Evolutionary conservation across 2,329 filamentous ascomycete species (phyloP), one percentile per base, ranked within the genome.

Genomic region (Scedosporium boydii): DNA sequence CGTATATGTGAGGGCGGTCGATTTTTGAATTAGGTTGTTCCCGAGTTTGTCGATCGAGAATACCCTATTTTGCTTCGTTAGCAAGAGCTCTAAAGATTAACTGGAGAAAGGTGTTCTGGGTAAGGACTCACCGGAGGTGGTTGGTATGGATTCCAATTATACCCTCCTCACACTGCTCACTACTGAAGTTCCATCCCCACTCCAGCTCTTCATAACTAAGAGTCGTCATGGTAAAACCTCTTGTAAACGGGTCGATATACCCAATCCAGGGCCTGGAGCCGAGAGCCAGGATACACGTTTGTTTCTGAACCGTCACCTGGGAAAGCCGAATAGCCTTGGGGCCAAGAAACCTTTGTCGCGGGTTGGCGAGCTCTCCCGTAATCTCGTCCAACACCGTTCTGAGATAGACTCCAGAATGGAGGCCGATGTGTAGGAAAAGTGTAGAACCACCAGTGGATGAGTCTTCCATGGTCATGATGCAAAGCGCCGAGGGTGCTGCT

Each of bases 261-360:
- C 93, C 93, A 4, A 99, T 81, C 93, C 93, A 99, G n/a, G 95
- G 90, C 62, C 93, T 86, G 16, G 93, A 96, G 72, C 92, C 97
- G 61, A 98, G 82, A 2, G 91, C 93, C 60, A 99, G 81, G 16
- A 98, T 89, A 51, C 92, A 92, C 5, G 89, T 87, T 67, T 92
- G 89, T 18, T 87, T 87, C 69, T 93, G 87, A 7, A 97, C 90
- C 4, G 88, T 89, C n/a, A 98, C 92, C 67, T 90, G 87, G 74
- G 96, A 97, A 2, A 99, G 82, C 68, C 91, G 91, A 53, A 96
- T 93, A 29, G 91, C 86, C 68, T 95, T 95, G 0, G 93, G 89
- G 0, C 96, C 96, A 9, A 99, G 80, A 75, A 99, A 99, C 63
- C 96, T 92, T 64, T 95, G 95, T 55, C 95, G 84, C 0, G 93